Base-by-base conservation (phyloP, 805 yeast species). In the Metschnikowia anglica region DNA sequence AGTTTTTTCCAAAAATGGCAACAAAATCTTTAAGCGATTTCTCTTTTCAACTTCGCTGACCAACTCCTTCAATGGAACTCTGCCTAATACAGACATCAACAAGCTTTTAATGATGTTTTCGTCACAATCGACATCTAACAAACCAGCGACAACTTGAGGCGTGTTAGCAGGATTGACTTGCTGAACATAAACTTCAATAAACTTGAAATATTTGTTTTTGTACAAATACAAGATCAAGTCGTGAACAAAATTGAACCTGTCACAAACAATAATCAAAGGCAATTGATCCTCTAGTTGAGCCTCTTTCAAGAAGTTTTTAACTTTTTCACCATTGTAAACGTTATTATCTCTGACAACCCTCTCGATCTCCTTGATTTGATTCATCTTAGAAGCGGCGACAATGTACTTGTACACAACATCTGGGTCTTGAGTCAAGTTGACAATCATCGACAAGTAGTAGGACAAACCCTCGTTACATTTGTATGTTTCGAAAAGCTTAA, bases 121-220 rank as follows among this genome's bases (percentile, higher is more conserved):
- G 55, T 93, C 98, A 70, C 97, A 90, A 66, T 93, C 99, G 54
- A 93, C 98, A 63, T 93, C 99, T 53, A 93, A 74, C 59, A 93
- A 76, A 34, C 95, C 98, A 48, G 97, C 99, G 59, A 93, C 79
- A 50, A 93, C 99, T 66, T 90, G 95, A 5, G 99, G 95, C 13
- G 99, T 88, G 63, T 86, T 88, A 7, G 95, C 74, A 41, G 99
- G 96, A 69, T 93, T 93, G 39, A 93, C 98, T 63, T 89, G 95
- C 72, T 93, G 98, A 43, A 93, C 99, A 60, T 91, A 93, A 37
- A 93, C 96, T 72, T 93, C 98, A 66, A 93, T 93, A 58, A 91
- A 93, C 67, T 93, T 89, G 80, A 89, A 87, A 70, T 83, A 91
- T 66, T 91, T 90, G 70, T 90, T 87, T 73, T 91, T 93, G 82